Percentiles rank a stretch among this genome's conserved stretches.
phyloP scores from a whole-genome alignment of 2,329 filamentous ascomycete genomes.

The Diaporthe sp. region DNA sequence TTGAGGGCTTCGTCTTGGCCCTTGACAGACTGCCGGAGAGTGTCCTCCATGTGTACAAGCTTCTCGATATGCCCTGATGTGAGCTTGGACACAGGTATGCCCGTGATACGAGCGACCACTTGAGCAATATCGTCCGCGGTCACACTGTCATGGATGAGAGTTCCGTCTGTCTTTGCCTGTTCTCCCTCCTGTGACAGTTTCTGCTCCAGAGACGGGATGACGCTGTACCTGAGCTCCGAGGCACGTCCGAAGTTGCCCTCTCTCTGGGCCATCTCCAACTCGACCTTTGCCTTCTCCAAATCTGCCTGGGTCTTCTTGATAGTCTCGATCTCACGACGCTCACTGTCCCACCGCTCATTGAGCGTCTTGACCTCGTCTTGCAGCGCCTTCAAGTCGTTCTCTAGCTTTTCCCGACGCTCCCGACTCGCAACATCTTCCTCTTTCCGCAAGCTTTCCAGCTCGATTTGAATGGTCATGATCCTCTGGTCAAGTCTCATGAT shows the following conservation, averaged over 20 bases:
- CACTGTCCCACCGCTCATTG: conserved; percentile 90
- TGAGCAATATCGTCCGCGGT: conserved; percentile 93
- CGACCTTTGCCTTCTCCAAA: conserved; percentile 86
- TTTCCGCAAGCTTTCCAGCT: conserved; percentile 93
- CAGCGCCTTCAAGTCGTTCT: conserved; percentile 80
- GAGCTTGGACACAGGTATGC: conserved; percentile 92
- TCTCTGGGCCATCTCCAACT: conserved; percentile 89
- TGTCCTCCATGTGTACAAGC: conserved; percentile 95
- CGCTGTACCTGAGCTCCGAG: conserved; percentile 90
- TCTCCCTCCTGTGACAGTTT: conserved; percentile 83
- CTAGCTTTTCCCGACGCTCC: conserved; percentile 88
- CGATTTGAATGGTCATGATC: conserved; percentile 98
- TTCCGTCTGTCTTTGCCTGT: conserved; percentile 57
- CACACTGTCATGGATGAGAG: conserved; percentile 92
- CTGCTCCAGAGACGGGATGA: conserved; percentile 84
- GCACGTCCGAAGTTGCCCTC: conserved; percentile 90
- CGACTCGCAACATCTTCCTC: conserved; percentile 92
- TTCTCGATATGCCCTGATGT: conserved; percentile 96
- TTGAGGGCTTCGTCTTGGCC: conserved; percentile 95
- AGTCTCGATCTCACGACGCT: conserved; percentile 85
- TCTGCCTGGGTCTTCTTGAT: conserved; percentile 91
- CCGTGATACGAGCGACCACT: conserved; percentile 91
- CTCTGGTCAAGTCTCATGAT: conserved; percentile 93
- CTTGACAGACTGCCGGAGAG: conserved; percentile 83
- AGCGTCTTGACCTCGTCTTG: conserved; percentile 83